Evolutionary conservation across 164 flowering plant species (phyloP), one percentile per base, ranked within the genome.

Genomic region (Macadamia tetraphylla): DNA sequence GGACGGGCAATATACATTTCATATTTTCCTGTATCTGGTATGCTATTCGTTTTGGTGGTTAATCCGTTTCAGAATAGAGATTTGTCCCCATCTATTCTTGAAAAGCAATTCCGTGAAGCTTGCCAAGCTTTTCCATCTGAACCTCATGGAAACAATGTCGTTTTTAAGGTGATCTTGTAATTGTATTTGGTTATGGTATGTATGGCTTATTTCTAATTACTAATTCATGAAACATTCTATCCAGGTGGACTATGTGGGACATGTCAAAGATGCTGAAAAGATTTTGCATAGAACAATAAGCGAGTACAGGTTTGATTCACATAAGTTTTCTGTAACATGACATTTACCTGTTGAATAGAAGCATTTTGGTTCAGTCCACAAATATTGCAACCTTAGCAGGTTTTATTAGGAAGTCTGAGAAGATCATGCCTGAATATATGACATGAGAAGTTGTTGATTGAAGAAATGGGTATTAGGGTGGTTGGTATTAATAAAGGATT

Each of bases 41-140:
- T 80, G 40, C 72, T 92, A 59, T 60, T 53, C 58, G 88, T 85
- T 56, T 83, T 92, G 75, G 92, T 89, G 69, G 92, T 92, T 40
- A 92, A 88, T 78, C 94, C 97, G 58, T 86, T 83, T 71, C 96
- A 84, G 67, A 88, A 88, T 79, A 87, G 82, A 77, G 95, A 88
- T 63, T 70, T 95, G 70, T 81, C 94, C 59, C 67, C 91, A 17
- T 73, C 85, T 63, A 77, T 89, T 74, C 85, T 95, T 62, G 97
- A 90, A 65, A 87, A 77, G 68, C 91, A 86, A 75, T 92, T 85
- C 66, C 85, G 86, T 46, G 96, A 92, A 72, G 94, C 92, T 68
- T 88, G 96, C 75, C 89, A 84, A 60, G 76, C 86, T 9, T 80
- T 87, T 66, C 86, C 91, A 64, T 18, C 71, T 67, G 83, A 84